Base-by-base conservation (phyloP, 768 basidiomycete genomes). In the Hygrophoropsis aurantiaca region DNA sequence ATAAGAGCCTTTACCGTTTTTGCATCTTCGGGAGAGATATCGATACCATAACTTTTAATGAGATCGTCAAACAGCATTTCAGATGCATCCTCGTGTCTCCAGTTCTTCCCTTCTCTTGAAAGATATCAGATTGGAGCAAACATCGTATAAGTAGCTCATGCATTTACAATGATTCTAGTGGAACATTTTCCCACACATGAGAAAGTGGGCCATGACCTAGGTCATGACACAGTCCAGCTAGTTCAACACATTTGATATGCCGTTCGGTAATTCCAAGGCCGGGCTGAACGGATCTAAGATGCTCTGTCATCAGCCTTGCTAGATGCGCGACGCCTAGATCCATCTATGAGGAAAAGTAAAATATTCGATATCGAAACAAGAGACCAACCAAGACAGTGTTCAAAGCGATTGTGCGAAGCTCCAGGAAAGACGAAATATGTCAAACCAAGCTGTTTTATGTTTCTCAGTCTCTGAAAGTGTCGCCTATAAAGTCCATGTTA, bases 161-260 rank as follows among this genome's bases (percentile, higher is more conserved):
- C n/a, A 73, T 80, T 56, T 57, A 89, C 89, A 80, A 52, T n/a
- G n/a, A n/a, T n/a, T n/a, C n/a, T n/a, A n/a, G n/a, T n/a, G 89
- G 90, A 43, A 71, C 58, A 6, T 69, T 67, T 52, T 93, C 90
- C 84, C 87, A 93, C 7, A 92, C 84, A 61, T 93, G 90, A 49
- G 82, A 85, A 82, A 86, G 91, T 0, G 90, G 90, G 0, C 90
- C 90, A 56, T 91, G 90, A 0, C 88, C 90, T 3, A 92, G 78
- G 62, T 92, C 90, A 55, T 92, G 90, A 47, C 89, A 90, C 3
- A 91, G 70, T 0, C 88, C 90, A 0, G 90, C 90, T 19, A 92
- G 70, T 48, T 87, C 84, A 15, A 92, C 83, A 49, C 90, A 92
- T 41, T 74, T 73, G 24, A 91, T 72, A 49, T 93, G 88, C 16